Conservation (phyloP, 2,329 filamentous ascomycete genomes). For the Aspergillus carbonarius region DNA sequence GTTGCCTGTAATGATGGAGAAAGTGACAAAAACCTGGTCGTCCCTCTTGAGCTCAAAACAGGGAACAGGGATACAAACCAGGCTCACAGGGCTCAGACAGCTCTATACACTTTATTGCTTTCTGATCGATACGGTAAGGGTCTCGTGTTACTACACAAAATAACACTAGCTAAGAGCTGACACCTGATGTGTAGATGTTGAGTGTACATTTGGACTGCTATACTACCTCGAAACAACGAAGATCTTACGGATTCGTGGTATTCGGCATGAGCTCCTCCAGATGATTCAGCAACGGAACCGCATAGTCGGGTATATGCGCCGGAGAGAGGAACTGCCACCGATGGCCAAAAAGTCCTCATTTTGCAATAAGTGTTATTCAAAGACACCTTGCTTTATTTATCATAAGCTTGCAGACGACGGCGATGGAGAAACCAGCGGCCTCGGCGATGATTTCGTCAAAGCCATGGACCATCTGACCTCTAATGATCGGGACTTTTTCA, state of each 20-base stretch:
- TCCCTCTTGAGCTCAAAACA: constrained; percentile 95
- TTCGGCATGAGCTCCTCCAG: constrained; percentile 84
- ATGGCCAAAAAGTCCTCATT: constrained; percentile 81
- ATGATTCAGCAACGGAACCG: constrained; percentile 97
- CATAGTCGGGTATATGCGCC: constrained; percentile 78
- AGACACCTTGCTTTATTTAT: constrained; percentile 87
- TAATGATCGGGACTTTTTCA: constrained; percentile 77
- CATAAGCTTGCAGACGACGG: constrained; percentile 87
- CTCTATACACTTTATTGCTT: constrained; percentile 86
- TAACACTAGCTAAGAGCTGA: neutral
- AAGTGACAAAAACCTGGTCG: constrained; percentile 69
- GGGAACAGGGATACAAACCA: constrained; percentile 76
- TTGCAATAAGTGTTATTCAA: constrained; percentile 87
- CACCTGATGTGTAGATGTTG: constrained; percentile 60
- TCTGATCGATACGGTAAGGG: constrained; percentile 77
- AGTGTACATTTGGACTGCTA: constrained; percentile 83
- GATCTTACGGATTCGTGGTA: constrained; percentile 78
- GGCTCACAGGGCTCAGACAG: constrained; percentile 88
- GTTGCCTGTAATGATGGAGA: constrained; percentile 72
- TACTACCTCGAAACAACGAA: constrained; percentile 94
- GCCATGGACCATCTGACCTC: constrained; percentile 74
- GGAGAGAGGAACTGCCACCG: constrained; percentile 76
- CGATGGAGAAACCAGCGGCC: constrained; percentile 74
- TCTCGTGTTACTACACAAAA: neutral
- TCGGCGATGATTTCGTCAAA: constrained; percentile 79